Percentiles rank a stretch among this genome's conserved stretches.
Conservation (phyloP, 805 yeast genomes). For the Kluyveromyces lactis region DNA sequence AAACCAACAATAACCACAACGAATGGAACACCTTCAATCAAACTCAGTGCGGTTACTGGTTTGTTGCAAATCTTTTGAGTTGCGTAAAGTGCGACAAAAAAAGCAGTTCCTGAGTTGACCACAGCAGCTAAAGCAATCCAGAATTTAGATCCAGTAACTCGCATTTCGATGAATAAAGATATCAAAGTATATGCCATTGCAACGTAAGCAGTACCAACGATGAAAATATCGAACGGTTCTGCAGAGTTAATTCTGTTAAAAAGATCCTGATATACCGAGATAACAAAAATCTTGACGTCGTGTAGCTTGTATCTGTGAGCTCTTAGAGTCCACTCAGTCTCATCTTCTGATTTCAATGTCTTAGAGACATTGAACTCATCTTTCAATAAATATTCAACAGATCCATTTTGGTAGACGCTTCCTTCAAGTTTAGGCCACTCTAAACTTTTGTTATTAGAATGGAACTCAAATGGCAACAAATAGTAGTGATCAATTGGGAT, state of each 20-base stretch:
- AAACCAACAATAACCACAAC: conserved; percentile 88
- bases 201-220: conserved; percentile 70
- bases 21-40: conserved; percentile 90
- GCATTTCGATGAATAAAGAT: conserved; percentile 70
- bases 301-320: conserved; percentile 44
- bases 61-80: conserved; percentile 48
- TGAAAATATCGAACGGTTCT: conserved; percentile 75
- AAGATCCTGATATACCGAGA: conserved; percentile 34
- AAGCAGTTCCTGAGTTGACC: conserved; percentile 72
- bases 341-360: conserved; percentile 29
- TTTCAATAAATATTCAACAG: conserved; percentile 20
- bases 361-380: conserved; percentile 15
- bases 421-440: conserved; percentile 23
- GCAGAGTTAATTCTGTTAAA: conserved; percentile 53
- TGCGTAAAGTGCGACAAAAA: conserved; percentile 66
- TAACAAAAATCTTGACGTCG: conserved; percentile 46
- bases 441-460: conserved; percentile 8
- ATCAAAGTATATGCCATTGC: conserved; percentile 83
- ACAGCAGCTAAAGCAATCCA: conserved; percentile 81
- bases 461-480: conserved; percentile 23
- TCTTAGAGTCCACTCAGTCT: conserved; percentile 54
- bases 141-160: conserved; percentile 57
- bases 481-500: conserved; percentile 18
- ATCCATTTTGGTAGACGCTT: conserved; percentile 18
- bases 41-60: conserved; percentile 60